A percentile compares a stretch with the other conserved stretches of the same genome.
Evolutionary conservation across 1,139 yeast species (phyloP).

Genomic region (Sugiyamaella pinicola): DNA sequence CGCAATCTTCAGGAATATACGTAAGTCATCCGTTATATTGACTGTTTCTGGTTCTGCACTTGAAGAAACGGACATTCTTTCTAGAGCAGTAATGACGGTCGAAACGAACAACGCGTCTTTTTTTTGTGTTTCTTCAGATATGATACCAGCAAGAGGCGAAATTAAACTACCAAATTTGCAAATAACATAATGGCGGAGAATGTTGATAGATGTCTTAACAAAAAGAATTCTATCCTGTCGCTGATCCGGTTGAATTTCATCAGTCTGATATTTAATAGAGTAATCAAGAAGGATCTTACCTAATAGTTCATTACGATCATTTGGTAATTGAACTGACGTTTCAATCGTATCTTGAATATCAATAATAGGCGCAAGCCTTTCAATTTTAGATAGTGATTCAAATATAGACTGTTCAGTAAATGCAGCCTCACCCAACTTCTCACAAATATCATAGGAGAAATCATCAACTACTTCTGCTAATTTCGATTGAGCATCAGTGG

Average conservation of each 20-base stretch:
- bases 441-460: constrained; percentile 27
- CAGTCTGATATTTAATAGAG: constrained; percentile 3
- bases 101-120: constrained; percentile 4
- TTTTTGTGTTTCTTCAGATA: not conserved
- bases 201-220: constrained; percentile 20
- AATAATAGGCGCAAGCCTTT: constrained; percentile 25
- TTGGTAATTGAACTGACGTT: constrained; percentile 21
- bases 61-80: not conserved
- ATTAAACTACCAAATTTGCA: constrained; percentile 30
- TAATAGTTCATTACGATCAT: constrained; percentile 15
- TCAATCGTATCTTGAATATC: constrained; percentile 29
- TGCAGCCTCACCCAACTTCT: constrained; percentile 20
- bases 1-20: constrained; percentile 22
- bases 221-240: constrained; percentile 7
- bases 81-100: constrained; percentile 8
- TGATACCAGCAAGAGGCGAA: constrained; percentile 7
- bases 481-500: constrained; percentile 8
- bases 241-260: constrained; percentile 2
- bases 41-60: not conserved
- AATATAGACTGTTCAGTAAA: constrained; percentile 21
- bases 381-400: constrained; percentile 26
- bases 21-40: constrained; percentile 2
- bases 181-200: constrained; percentile 31
- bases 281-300: not conserved
- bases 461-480: constrained; percentile 28